Base-by-base conservation (phyloP, 139 green algal genomes). In the Cymbomonas tetramitiformis region DNA sequence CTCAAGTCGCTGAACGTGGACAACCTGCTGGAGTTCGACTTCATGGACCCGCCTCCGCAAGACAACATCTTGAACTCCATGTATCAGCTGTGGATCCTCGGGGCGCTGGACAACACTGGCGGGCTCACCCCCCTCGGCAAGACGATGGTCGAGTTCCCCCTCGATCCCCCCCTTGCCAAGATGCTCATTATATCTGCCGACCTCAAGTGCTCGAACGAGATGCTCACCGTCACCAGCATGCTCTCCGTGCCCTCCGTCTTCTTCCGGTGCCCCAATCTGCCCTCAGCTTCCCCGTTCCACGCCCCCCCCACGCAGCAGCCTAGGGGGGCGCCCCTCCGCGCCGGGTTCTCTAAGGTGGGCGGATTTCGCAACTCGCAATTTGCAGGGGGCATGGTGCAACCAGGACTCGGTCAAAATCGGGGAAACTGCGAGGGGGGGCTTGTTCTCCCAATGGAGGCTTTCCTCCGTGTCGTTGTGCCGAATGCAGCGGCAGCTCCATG, bases 101-200 rank as follows among this genome's bases (percentile, higher is more conserved):
- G 84, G 1, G 89, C 88, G 9, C 70, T 95, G 30, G 87, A 94
- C 38, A 83, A 94, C 59, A 83, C 94, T 62, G 90, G 90, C 21
- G 66, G 96, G 73, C 79, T 98, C 7, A 98, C 90, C 24, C 71
- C 82, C 43, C 80, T 98, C 48, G 90, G 90, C 6, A 71, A 85
- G 44, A 96, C 95, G 65, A 97, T 98, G 90, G 90, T 89, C 0
- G 90, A 98, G 79, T 98, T 98, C 65, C 90, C 90, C 1, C 70
- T 98, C 25, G 90, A 96, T 68, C 90, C 90, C 6, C 89, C 88
- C 25, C 83, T 98, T 66, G 86, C 77, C 67, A 97, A 96, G 79
- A 78, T 88, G 64, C 79, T 98, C 29, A 94, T 98, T 44, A 86
- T 88, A 30, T 79, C 59, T 38, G 90, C 96, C 46, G 88, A 97